Base-by-base conservation (phyloP, 2,329 filamentous ascomycete species). In the Epichloe glyceriae region DNA sequence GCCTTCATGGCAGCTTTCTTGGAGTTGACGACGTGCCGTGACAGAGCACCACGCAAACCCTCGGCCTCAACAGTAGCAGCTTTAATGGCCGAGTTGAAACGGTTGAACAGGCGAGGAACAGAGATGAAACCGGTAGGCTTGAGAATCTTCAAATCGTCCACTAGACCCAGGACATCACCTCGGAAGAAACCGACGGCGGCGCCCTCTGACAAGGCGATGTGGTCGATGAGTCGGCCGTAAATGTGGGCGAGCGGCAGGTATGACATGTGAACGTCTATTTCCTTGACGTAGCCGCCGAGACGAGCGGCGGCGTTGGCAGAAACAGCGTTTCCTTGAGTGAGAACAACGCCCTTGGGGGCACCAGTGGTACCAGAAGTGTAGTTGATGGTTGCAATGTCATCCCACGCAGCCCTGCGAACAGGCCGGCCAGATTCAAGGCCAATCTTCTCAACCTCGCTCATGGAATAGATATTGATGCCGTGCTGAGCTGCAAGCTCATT, bases 191-290 rank as follows among this genome's bases (percentile, higher is more conserved):
- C 93, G 59, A 96, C 82, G 8, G 80, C 72, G 35, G 79, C 80
- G 50, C 88, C 90, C 49, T 79, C 75, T 60, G 85, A 80, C 15
- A 96, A 73, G 14, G 80, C 78, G 3, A 75, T 73, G 64, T 94
- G 86, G 64, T 98, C 93, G 40, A 83, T 74, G 57, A 96, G 75
- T 50, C 93, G 85, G 56, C 90, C 86, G 66, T 88, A 96, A 60
- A 98, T 97, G 65, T 98, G 93, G 10, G 93, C 93, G 39, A 96
- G 72, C 0, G 93, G 93, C 48, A 98, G 78, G 68, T 97, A 98
- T 1, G 91, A 97, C 52, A 88, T 79, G 57, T 84, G 74, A 3
- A 83, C 70, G 57, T 93, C 86, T 54, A 67, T 67, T 47, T 70
- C 60, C 3, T 59, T 57, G 51, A 79, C 73, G 12, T 73, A 70